These are phyloP conservation scores for Kwoniella heveanensis DNA, from an alignment of 768 basidiomycete species.

Conservation along the genomic window DNA sequence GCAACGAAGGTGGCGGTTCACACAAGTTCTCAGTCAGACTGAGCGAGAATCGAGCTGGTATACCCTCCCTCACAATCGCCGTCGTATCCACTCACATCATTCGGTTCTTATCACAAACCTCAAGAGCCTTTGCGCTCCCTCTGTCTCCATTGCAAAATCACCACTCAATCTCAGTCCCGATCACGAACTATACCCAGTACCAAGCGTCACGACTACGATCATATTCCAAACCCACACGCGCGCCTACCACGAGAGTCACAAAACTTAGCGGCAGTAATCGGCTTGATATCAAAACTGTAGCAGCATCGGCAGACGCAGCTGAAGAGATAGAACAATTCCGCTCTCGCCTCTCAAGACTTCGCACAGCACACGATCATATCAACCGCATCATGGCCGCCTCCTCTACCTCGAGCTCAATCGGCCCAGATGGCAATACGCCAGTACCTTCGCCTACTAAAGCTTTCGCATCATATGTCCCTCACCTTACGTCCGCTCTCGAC, in stretches of 20 bases:
- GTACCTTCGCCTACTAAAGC: conserved; percentile 22
- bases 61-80: not conserved
- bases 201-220: not conserved
- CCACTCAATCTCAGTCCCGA: conserved; percentile 10
- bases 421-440: not conserved
- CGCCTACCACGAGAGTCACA: not conserved
- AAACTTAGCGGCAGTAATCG: not conserved
- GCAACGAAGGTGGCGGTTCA: too few species aligned
- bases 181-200: not conserved
- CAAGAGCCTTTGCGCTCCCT: conserved; percentile 16
- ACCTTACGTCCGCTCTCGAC: conserved; percentile 49
- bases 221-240: not conserved
- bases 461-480: conserved; percentile 44
- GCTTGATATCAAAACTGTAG: too few species aligned
- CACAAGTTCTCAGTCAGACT: too few species aligned
- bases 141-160: conserved; percentile 7
- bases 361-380: conserved; percentile 2
- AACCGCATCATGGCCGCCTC: conserved; percentile 8
- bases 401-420: not conserved
- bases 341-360: conserved; percentile 4
- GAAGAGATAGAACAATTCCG: conserved; percentile 1
- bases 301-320: not conserved
- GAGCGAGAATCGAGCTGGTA: conserved; percentile 5
- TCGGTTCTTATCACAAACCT: conserved; percentile 1
- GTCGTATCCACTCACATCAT: conserved; percentile 9